These are phyloP conservation scores for Sarocladiaceae sp. DNA, from an alignment of 2,329 filamentous ascomycete species.

Conservation along the genomic window DNA sequence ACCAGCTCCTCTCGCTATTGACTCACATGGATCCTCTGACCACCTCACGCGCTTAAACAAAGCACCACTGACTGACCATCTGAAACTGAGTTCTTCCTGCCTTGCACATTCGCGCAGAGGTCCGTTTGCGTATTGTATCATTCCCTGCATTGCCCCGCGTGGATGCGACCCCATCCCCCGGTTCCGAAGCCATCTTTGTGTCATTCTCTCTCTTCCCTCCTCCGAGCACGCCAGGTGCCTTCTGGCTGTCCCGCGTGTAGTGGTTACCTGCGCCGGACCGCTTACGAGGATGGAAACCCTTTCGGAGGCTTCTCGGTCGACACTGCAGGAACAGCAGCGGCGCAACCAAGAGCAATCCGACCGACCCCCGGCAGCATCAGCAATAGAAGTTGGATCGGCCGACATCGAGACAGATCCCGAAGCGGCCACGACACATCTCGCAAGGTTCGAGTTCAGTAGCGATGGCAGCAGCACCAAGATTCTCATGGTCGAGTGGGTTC, in stretches of 20 bases:
- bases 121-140: background rate
- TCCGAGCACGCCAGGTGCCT: background rate
- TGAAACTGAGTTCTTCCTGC: background rate
- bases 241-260: background rate
- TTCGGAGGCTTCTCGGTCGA: constrained; percentile 11
- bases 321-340: background rate
- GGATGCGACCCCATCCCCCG: constrained; percentile 1
- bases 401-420: constrained; percentile 8
- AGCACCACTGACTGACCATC: background rate
- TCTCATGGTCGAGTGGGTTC: constrained; percentile 82
- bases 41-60: too few species aligned
- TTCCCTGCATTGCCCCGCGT: constrained; percentile 7
- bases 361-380: constrained; percentile 10
- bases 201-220: background rate
- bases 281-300: constrained; percentile 10
- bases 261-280: background rate
- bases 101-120: background rate
- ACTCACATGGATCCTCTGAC: too few species aligned
- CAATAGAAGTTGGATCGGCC: constrained; percentile 16
- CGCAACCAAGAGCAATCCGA: background rate
- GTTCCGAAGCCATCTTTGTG: background rate
- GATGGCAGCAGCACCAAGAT: constrained; percentile 79
- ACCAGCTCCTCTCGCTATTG: background rate
- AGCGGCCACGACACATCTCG: constrained; percentile 31
- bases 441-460: constrained; percentile 75